A percentile compares a stretch with the other conserved stretches of the same genome.
phyloP scores from a whole-genome alignment of 2,329 filamentous ascomycete genomes.

The Scortechinia acanthostroma region DNA sequence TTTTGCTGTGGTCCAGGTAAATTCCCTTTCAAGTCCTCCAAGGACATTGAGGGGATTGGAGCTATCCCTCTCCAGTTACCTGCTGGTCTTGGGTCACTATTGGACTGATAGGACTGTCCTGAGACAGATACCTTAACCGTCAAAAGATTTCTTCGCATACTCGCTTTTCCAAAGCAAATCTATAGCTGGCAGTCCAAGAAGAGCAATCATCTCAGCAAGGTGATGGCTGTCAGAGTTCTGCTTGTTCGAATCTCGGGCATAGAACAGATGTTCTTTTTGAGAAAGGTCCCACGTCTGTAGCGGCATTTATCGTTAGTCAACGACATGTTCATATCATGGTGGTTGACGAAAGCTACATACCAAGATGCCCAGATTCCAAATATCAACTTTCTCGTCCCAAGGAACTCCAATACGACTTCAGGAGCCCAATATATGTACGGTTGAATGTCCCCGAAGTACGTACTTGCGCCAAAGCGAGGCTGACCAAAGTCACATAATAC shows the following conservation, averaged over 20 bases:
- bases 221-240: not conserved
- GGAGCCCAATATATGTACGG: too few relatives aligned
- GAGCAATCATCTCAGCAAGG: not conserved
- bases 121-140: not conserved
- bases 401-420: too few relatives aligned
- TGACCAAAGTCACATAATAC: too few relatives aligned
- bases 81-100: not conserved
- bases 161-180: not conserved
- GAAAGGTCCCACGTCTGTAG: not conserved
- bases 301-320: not conserved
- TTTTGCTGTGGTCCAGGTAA: not conserved
- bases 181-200: not conserved
- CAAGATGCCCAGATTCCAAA: too few relatives aligned
- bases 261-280: not conserved
- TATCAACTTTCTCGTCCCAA: too few relatives aligned
- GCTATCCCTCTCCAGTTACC: not conserved
- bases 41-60: not conserved
- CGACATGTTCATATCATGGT: too few relatives aligned
- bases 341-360: too few relatives aligned
- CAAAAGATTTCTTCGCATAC: not conserved
- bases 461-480: too few relatives aligned
- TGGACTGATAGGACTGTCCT: not conserved
- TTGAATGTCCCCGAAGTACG: too few relatives aligned
- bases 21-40: not conserved
- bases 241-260: not conserved